phyloP scores from a whole-genome alignment of 495 filamentous ascomycete species.

The Neurospora sp. region DNA sequence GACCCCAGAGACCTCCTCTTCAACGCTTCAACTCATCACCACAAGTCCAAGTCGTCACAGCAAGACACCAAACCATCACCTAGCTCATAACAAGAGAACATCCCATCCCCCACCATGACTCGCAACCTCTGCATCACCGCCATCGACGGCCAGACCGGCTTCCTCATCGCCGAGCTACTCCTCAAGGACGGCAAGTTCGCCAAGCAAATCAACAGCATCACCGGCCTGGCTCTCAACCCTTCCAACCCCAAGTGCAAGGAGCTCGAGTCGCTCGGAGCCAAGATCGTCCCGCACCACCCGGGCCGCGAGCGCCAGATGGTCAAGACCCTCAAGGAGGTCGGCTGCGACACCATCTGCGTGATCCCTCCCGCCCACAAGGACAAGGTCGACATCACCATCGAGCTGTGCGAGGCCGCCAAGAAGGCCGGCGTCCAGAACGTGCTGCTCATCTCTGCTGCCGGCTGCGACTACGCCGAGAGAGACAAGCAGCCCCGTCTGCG shows the following conservation, averaged over 20 bases:
- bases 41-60: background rate
- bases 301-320: conserved; percentile 33
- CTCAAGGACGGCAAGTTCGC: conserved; percentile 36
- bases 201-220: conserved; percentile 29
- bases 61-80: too few relatives aligned
- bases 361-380: conserved; percentile 40
- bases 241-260: conserved; percentile 39
- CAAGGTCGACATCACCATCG: conserved; percentile 39
- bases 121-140: conserved; percentile 45
- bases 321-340: conserved; percentile 27
- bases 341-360: conserved; percentile 44
- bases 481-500: conserved; percentile 41
- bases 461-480: conserved; percentile 44
- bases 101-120: conserved; percentile 19
- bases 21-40: background rate
- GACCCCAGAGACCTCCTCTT: background rate
- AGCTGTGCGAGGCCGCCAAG: conserved; percentile 41
- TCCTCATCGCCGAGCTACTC: conserved; percentile 43
- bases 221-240: conserved; percentile 37
- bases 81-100: too few relatives aligned
- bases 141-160: conserved; percentile 46
- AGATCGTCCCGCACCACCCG: conserved; percentile 35
- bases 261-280: conserved; percentile 42
- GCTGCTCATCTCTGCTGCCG: conserved; percentile 42
- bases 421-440: conserved; percentile 41